Evolutionary conservation across 352 stramenopile species (phyloP).

Genomic region (Phytopythium aichiense): DNA sequence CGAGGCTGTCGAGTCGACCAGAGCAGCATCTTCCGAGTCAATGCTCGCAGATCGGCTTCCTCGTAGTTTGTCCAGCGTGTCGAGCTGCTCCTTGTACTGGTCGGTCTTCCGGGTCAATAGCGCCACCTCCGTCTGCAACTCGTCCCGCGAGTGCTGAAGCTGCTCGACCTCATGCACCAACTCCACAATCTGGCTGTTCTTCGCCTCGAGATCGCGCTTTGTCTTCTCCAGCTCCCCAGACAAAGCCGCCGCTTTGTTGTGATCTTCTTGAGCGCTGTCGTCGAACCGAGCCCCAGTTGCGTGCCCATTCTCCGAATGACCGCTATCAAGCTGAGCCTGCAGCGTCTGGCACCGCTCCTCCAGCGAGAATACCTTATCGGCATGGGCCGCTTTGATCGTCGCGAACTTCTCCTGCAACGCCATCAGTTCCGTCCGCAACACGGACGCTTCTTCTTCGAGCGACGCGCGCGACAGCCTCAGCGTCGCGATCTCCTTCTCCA

Average conservation of each 20-base stretch:
- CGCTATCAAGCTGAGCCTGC: constrained; percentile 16
- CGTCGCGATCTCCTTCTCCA: constrained; percentile 20
- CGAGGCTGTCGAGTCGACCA: neutral
- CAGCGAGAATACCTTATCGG: constrained; percentile 35
- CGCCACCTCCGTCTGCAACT: constrained; percentile 4
- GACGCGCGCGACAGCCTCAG: constrained; percentile 16
- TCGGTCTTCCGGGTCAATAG: neutral
- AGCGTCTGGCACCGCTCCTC: constrained; percentile 26
- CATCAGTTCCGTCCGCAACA: constrained; percentile 15
- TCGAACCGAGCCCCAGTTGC: neutral
- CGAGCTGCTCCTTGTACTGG: neutral
- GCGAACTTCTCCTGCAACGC: constrained; percentile 28
- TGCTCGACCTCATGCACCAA: neutral
- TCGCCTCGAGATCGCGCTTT: neutral
- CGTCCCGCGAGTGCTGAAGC: constrained; percentile 5
- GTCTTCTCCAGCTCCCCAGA: neutral
- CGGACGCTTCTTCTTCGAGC: constrained; percentile 21
- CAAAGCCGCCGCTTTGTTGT: neutral
- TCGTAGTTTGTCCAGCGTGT: neutral
- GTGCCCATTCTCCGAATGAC: neutral
- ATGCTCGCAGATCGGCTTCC: neutral
- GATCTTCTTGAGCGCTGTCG: neutral
- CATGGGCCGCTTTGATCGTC: constrained; percentile 33
- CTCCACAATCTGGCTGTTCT: neutral
- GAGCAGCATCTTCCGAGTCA: neutral